These are phyloP conservation scores for Aspergillus fumigatus DNA, from an alignment of 2,329 filamentous ascomycete genomes.

Conservation along the genomic window DNA sequence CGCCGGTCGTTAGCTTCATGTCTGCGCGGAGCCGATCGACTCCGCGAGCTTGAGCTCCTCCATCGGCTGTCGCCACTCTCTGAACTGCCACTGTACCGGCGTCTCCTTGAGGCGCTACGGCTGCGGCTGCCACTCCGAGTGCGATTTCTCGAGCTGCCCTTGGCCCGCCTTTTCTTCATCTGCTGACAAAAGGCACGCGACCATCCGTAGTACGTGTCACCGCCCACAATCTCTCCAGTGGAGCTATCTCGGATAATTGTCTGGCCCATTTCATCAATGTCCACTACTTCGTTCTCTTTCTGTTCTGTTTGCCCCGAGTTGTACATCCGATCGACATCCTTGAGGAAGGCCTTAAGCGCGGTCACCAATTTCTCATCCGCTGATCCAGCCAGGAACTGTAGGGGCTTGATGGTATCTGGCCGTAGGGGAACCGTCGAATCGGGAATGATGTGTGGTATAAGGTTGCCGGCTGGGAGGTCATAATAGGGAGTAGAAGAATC, in stretches of 20 bases:
- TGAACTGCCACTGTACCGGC: slow-evolving; percentile 38
- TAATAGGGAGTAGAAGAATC: slow-evolving; percentile 70
- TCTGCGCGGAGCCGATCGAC: slow-evolving; percentile 24
- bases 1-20: slow-evolving; percentile 11
- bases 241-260: slow-evolving; percentile 59
- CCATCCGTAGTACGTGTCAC: slow-evolving; percentile 85
- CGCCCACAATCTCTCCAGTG: slow-evolving; percentile 60
- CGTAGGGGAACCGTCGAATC: slow-evolving; percentile 73
- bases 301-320: slow-evolving; percentile 45
- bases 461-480: slow-evolving; percentile 75
- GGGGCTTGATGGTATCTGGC: slow-evolving; percentile 63
- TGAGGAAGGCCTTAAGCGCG: slow-evolving; percentile 66
- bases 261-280: slow-evolving; percentile 74
- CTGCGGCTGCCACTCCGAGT: slow-evolving; percentile 44
- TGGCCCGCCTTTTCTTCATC: slow-evolving; percentile 56
- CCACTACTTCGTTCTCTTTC: slow-evolving; percentile 49
- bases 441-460: slow-evolving; percentile 72
- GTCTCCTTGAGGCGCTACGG: slow-evolving; percentile 41
- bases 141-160: slow-evolving; percentile 24
- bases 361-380: slow-evolving; percentile 62
- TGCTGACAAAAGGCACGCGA: slow-evolving; percentile 73
- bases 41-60: slow-evolving; percentile 25
- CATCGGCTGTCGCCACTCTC: slow-evolving; percentile 27
- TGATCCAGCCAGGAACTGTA: slow-evolving; percentile 65
- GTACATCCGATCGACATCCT: slow-evolving; percentile 66